A percentile compares a stretch with the other conserved stretches of the same genome.
phyloP scores from a whole-genome alignment of 306 rosid species.

The Phaseolus lunatus region DNA sequence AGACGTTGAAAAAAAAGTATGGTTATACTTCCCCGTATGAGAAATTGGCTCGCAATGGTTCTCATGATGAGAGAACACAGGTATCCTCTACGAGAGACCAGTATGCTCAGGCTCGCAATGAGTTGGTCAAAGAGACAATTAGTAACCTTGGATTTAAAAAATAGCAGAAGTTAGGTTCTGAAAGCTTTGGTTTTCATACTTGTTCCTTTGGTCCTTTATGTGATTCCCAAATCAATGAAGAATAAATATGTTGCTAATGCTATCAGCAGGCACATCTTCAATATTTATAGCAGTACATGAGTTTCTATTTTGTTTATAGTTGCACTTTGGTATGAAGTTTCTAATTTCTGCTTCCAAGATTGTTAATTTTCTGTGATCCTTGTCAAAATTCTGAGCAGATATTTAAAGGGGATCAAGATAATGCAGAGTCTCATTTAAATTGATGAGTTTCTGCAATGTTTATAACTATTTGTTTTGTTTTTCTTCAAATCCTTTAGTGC shows the following conservation, averaged over 20 bases:
- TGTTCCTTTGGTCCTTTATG: not conserved
- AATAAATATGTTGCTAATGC: conserved; percentile 6
- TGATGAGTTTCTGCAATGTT: not conserved
- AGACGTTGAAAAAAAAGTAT: conserved; percentile 64
- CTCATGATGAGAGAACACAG: not conserved
- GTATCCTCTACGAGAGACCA: not conserved
- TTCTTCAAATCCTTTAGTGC: not conserved
- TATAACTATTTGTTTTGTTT: not conserved
- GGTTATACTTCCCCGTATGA: conserved; percentile 54
- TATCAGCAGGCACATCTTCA: not conserved
- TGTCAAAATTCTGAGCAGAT: not conserved
- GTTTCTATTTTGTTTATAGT: not conserved
- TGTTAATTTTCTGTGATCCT: not conserved
- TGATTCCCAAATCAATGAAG: conserved; percentile 1
- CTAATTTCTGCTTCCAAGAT: not conserved
- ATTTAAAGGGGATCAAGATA: not conserved
- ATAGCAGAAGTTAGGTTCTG: conserved; percentile 1
- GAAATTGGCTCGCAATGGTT: conserved; percentile 55
- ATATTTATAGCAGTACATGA: not conserved
- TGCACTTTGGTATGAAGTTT: not conserved
- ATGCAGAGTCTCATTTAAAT: not conserved
- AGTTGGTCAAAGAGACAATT: conserved; percentile 58
- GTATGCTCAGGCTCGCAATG: conserved; percentile 55
- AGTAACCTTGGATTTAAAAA: conserved; percentile 54
- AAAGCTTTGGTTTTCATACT: not conserved